Conservation (phyloP, 2,329 filamentous ascomycete genomes). For the Cordyceps pruinosa region DNA sequence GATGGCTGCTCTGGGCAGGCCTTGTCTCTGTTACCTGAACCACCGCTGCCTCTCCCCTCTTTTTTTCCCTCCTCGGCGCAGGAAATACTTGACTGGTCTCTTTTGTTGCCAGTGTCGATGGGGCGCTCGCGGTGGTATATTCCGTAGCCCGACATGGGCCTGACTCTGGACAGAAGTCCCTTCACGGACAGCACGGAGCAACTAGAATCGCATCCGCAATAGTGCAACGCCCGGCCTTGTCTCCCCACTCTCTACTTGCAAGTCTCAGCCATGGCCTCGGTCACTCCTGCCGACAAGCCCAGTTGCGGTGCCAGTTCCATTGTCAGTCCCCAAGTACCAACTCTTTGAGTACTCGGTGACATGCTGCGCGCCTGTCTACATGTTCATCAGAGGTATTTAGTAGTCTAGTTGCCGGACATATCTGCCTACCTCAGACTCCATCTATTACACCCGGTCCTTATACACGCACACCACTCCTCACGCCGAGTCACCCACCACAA, state of each 20-base stretch:
- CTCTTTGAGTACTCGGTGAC: background rate
- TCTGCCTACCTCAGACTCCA: no score
- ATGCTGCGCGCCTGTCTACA: no score
- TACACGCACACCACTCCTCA: no score
- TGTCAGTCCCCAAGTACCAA: background rate
- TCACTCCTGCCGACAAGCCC: slow-evolving; percentile 4
- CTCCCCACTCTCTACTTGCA: slow-evolving; percentile 1
- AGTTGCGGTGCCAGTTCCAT: slow-evolving; percentile 1
- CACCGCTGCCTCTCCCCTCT: background rate
- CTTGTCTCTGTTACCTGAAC: slow-evolving; percentile 4
- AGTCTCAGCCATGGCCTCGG: slow-evolving; percentile 5
- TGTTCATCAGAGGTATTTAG: background rate
- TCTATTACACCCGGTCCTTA: no score
- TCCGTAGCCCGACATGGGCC: background rate
- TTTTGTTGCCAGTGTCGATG: background rate
- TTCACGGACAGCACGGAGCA: background rate
- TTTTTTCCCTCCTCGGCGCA: background rate
- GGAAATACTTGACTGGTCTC: background rate
- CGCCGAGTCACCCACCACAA: no score
- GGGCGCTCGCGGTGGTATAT: background rate
- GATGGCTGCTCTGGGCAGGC: background rate
- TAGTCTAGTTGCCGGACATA: background rate
- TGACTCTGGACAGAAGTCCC: background rate
- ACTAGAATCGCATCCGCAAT: slow-evolving; percentile 7
- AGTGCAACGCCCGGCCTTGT: background rate